Percentiles rank a stretch among this genome's conserved stretches.
phyloP scores from a whole-genome alignment of 768 basidiomycete species.

The Termitomyces sp. region DNA sequence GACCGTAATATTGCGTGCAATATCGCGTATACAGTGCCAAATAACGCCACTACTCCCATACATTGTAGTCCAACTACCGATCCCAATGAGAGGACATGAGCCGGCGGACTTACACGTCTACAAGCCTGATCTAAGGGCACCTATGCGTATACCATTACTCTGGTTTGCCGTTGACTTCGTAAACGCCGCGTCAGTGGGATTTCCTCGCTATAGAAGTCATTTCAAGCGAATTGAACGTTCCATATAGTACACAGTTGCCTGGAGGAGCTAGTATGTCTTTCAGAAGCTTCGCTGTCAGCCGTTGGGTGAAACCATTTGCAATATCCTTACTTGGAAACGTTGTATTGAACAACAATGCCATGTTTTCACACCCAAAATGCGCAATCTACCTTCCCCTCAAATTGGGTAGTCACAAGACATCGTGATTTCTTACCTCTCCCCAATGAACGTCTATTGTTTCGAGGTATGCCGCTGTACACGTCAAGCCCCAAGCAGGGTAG shows the following conservation, averaged over 20 bases:
- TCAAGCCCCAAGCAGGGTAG: not conserved
- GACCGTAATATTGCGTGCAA: constrained; percentile 10
- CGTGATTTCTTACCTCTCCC: not conserved
- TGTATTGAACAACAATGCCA: not conserved
- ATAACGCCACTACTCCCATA: constrained; percentile 4
- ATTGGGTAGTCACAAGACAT: not conserved
- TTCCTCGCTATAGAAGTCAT: not conserved
- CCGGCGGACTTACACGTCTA: not conserved
- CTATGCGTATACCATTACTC: not conserved
- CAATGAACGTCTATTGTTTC: not conserved
- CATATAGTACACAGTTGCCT: not conserved
- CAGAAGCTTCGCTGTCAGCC: not conserved
- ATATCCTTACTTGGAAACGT: constrained; percentile 7
- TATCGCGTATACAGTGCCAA: constrained; percentile 13
- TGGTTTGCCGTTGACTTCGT: not conserved
- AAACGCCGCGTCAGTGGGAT: not conserved
- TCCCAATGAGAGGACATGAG: not conserved
- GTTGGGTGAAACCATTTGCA: constrained; percentile 8
- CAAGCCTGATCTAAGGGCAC: not conserved
- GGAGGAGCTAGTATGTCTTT: not conserved
- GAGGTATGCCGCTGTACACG: not conserved
- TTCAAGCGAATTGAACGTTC: not conserved
- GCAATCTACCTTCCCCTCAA: not conserved
- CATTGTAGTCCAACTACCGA: no score
- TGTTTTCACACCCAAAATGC: not conserved